Percentiles rank a stretch among this genome's conserved stretches.
phyloP scores from a whole-genome alignment of 805 yeast species.

The Ogataea wickerhamii region DNA sequence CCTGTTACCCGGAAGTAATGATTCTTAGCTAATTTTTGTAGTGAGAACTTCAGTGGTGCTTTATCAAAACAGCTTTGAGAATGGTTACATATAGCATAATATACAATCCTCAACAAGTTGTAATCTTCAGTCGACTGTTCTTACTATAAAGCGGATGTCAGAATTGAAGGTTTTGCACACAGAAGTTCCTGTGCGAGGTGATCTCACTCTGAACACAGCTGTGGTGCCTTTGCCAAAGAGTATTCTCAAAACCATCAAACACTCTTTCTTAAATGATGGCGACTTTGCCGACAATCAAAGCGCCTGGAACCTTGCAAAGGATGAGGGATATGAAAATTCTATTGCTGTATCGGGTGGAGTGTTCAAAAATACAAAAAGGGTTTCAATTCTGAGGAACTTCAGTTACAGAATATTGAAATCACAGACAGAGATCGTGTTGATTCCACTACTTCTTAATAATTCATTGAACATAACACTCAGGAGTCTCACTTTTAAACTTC shows the following conservation, averaged over 20 bases:
- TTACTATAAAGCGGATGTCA: too few species aligned
- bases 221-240: constrained; percentile 10
- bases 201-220: constrained; percentile 4
- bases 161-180: constrained; percentile 2
- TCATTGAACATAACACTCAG: constrained; percentile 35
- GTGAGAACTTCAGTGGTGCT: too few species aligned
- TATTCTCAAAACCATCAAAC: constrained; percentile 13
- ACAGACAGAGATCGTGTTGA: constrained; percentile 21
- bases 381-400: constrained; percentile 14
- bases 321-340: constrained; percentile 5
- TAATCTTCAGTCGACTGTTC: too few species aligned
- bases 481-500: constrained; percentile 37
- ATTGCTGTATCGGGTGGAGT: constrained; percentile 15
- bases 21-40: too few species aligned
- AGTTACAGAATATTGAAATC: constrained; percentile 15
- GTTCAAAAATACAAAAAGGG: constrained; percentile 6
- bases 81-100: too few species aligned
- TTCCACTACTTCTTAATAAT: constrained; percentile 40
- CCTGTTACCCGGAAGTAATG: too few species aligned
- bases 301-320: neutral
- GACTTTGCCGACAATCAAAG: neutral
- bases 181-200: constrained; percentile 12
- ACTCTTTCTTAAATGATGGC: neutral
- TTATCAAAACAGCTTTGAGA: too few species aligned
- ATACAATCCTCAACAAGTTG: too few species aligned